Evolutionary conservation across 306 rosid genomes (phyloP).

Genomic region (Alnus rubra): DNA sequence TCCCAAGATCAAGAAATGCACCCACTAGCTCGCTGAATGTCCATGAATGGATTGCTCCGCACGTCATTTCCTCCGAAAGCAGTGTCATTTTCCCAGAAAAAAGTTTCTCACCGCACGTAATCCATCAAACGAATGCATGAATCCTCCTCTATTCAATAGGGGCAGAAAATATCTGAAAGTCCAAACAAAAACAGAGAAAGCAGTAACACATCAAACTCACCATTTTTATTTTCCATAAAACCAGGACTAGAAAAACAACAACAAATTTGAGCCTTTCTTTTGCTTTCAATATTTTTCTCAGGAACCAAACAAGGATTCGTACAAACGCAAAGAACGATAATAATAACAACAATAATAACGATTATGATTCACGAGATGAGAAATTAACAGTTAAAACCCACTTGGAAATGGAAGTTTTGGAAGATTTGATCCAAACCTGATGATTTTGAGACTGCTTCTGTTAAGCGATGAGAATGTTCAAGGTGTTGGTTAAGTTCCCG

Average conservation of each 20-base stretch:
- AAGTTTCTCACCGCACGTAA: neutral
- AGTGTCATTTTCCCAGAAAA: conserved; percentile 31
- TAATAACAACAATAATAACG: neutral
- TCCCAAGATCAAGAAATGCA: conserved; percentile 54
- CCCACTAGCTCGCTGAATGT: conserved; percentile 45
- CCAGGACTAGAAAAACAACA: neutral
- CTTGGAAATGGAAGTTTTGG: neutral
- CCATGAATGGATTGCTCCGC: conserved; percentile 38
- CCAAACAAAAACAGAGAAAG: neutral
- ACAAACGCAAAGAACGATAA: neutral
- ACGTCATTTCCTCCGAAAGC: conserved; percentile 29
- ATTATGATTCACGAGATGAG: neutral
- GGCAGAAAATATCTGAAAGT: neutral
- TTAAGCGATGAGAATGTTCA: neutral
- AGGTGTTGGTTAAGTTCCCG: neutral
- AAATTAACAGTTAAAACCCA: neutral
- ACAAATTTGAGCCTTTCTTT: neutral
- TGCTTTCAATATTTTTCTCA: neutral
- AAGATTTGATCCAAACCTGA: neutral
- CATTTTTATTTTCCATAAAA: neutral
- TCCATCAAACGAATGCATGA: conserved; percentile 10
- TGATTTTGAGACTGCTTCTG: too few species aligned
- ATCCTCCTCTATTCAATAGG: neutral
- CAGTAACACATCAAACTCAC: neutral
- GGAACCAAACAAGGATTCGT: neutral